These are phyloP conservation scores for Cymbidium sinense DNA, from an alignment of 106 monocot species.

Conservation along the genomic window DNA sequence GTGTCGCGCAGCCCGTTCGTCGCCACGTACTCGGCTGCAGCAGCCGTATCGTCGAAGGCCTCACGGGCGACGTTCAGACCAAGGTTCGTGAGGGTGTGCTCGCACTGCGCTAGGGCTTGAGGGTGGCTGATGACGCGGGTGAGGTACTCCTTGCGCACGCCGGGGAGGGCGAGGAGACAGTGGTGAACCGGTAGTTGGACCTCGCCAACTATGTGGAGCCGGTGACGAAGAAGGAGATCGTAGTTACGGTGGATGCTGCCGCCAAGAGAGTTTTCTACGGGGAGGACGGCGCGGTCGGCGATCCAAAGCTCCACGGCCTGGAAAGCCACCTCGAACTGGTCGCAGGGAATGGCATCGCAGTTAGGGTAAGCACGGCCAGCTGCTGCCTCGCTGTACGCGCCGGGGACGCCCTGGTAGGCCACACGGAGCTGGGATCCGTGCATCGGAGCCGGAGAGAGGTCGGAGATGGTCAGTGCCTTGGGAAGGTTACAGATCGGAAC, in stretches of 20 bases:
- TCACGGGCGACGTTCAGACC: constrained; percentile 39
- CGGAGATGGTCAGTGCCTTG: constrained; percentile 24
- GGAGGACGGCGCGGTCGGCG: constrained; percentile 51
- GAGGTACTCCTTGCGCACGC: constrained; percentile 30
- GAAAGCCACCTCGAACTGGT: constrained; percentile 37
- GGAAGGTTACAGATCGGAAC: constrained; percentile 28
- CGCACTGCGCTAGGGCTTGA: constrained; percentile 37
- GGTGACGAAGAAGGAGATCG: constrained; percentile 38
- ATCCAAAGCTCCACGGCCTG: constrained; percentile 55
- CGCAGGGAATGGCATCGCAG: constrained; percentile 45
- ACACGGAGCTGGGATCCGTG: constrained; percentile 34
- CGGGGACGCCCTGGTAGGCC: constrained; percentile 38
- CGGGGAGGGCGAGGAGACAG: constrained; percentile 32
- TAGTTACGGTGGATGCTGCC: constrained; percentile 55
- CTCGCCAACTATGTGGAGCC: constrained; percentile 46
- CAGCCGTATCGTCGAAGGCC: constrained; percentile 40
- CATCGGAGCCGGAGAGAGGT: constrained; percentile 39
- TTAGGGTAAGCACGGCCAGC: constrained; percentile 36
- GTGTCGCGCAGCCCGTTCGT: constrained; percentile 27
- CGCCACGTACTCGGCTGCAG: constrained; percentile 30
- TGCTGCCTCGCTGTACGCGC: constrained; percentile 42
- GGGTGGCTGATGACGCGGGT: constrained; percentile 46
- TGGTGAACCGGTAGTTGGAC: constrained; percentile 32
- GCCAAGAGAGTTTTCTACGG: constrained; percentile 53
- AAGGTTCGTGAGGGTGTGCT: constrained; percentile 31